These are phyloP conservation scores for Jasminum sambac DNA, from an alignment of 257 asterid genomes.

Conservation along the genomic window DNA sequence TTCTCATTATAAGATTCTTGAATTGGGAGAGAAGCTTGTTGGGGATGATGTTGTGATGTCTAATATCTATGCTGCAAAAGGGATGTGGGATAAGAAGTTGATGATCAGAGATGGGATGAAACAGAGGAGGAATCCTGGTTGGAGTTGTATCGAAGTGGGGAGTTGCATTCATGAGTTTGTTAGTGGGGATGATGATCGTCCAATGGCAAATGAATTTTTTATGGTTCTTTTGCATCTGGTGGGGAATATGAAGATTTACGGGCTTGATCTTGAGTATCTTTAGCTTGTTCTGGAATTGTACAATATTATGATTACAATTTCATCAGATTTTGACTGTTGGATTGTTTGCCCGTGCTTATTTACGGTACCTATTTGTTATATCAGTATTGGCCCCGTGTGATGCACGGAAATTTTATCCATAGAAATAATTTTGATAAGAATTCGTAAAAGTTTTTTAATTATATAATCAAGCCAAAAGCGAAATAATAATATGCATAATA, in stretches of 20 bases:
- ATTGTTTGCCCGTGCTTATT: too few relatives aligned
- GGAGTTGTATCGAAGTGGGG: constrained; percentile 24
- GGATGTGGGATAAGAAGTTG: constrained; percentile 35
- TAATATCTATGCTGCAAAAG: constrained; percentile 29
- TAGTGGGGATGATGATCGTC: constrained; percentile 9
- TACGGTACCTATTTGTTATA: too few relatives aligned
- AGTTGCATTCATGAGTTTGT: constrained; percentile 15
- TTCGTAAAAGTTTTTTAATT: too few relatives aligned
- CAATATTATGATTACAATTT: too few relatives aligned
- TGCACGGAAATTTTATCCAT: too few relatives aligned
- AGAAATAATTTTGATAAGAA: too few relatives aligned
- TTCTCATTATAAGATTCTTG: constrained; percentile 14
- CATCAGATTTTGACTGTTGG: too few relatives aligned
- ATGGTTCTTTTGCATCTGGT: neutral
- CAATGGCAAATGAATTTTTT: neutral
- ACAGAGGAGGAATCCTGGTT: constrained; percentile 29
- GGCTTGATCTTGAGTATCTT: neutral
- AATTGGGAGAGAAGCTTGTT: constrained; percentile 10
- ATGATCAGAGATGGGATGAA: constrained; percentile 24
- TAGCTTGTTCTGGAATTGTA: neutral
- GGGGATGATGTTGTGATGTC: constrained; percentile 34
- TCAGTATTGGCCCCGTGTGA: too few relatives aligned
- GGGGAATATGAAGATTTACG: neutral
- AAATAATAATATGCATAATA: too few relatives aligned
- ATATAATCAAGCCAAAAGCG: too few relatives aligned